Percentiles rank a stretch among this genome's conserved stretches.
These are phyloP conservation scores for Termitomyces sp. DNA, from an alignment of 768 basidiomycete genomes.

Conservation along the genomic window DNA sequence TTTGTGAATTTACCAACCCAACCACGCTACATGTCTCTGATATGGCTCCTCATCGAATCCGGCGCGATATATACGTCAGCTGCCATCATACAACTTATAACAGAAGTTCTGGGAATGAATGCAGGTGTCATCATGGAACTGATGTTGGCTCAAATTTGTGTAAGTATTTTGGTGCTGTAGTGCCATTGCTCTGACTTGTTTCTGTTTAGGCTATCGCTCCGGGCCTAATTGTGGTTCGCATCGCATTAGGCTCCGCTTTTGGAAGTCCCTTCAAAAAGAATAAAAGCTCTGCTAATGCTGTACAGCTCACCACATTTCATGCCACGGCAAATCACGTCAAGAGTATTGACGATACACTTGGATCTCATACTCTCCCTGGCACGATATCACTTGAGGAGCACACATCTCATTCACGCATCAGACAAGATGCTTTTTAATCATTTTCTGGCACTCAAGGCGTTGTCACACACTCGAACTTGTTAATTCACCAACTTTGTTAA, in stretches of 20 bases:
- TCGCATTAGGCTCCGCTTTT: not conserved
- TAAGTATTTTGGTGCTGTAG: conserved; percentile 5
- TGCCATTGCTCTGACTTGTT: not conserved
- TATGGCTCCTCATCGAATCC: conserved; percentile 22
- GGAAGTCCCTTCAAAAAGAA: not conserved
- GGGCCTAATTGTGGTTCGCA: not conserved
- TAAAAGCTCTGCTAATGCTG: not conserved
- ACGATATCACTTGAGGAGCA: not conserved
- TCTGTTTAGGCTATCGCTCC: conserved; percentile 9
- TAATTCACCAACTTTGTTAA: not conserved
- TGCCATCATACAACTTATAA: conserved; percentile 17
- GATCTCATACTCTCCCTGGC: not conserved
- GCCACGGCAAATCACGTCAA: not conserved
- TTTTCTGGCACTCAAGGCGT: not conserved
- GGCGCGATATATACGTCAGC: conserved; percentile 23
- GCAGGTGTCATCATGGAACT: conserved; percentile 25
- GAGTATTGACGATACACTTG: not conserved
- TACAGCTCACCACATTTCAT: conserved; percentile 1
- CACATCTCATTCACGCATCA: not conserved
- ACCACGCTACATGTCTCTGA: conserved; percentile 16
- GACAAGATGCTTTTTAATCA: not conserved
- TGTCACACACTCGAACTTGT: not conserved
- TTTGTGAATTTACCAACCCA: conserved; percentile 4
- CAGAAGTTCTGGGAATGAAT: conserved; percentile 4
- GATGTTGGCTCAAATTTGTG: conserved; percentile 22